Base-by-base conservation (phyloP, 2,329 filamentous ascomycete genomes). In the Trichophyton verrucosum region DNA sequence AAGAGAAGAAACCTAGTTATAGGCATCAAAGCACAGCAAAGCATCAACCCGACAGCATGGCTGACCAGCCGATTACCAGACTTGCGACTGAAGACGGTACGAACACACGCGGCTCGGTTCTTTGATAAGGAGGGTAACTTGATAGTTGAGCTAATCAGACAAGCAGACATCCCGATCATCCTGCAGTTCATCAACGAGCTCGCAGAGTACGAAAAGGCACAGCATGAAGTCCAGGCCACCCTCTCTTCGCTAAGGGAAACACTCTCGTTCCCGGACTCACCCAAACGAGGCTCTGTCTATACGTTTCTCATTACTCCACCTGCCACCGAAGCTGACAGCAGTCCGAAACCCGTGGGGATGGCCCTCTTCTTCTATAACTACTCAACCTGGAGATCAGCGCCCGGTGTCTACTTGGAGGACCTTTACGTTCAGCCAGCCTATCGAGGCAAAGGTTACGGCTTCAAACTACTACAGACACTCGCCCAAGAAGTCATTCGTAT, bases 281-380 rank as follows among this genome's bases (percentile, higher is more conserved):
- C 81, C 30, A 72, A 76, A 27, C 73, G 76, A 47, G 78, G 79
- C 59, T 89, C 86, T 33, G 88, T 91, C 17, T 87, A 89, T 63
- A 92, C 89, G 57, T 79, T 95, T 38, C 75, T 95, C 8, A 75
- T 92, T 60, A 79, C 80, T 66, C 72, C 72, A 1, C 76, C 78
- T 30, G 75, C 80, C 22, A 74, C 78, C 9, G 73, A 76, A 4
- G 73, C 77, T 9, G 70, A 75, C 44, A 72, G 65, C 62, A 64
- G 69, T 61, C 66, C 73, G 36, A 55, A 63, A 61, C 70, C 82
- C 73, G 88, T 84, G 0, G 90, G 87, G 56, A 89, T 96, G 82
- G 91, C 91, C 1, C 76, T 96, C 46, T 96, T 91, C 77, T 97
- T 95, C 74, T 91, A 92, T 80, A 97, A 92, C 76, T 97, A 96